Conservation (phyloP, 129 eudicot genomes). For the Saussurea involucrata region DNA sequence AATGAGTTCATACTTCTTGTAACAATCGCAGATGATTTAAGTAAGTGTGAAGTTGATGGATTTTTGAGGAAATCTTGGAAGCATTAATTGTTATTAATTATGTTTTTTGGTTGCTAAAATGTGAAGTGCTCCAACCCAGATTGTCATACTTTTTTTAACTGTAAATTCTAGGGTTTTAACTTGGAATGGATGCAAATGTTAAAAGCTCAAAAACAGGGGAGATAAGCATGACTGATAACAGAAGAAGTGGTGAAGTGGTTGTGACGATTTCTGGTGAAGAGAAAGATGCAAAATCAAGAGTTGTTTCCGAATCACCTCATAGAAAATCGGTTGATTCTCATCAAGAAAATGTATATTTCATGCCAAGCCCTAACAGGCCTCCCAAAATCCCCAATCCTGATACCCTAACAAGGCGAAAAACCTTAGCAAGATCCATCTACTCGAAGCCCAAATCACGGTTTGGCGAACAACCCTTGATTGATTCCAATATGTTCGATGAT, state of each 20-base stretch:
- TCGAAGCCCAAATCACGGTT: constrained; percentile 87
- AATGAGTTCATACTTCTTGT: neutral
- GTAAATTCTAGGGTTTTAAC: constrained; percentile 25
- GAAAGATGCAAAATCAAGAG: constrained; percentile 28
- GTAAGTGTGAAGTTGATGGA: neutral
- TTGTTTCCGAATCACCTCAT: constrained; percentile 30
- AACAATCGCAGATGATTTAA: neutral
- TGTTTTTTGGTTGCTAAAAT: neutral
- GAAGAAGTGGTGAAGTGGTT: constrained; percentile 43
- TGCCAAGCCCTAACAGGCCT: constrained; percentile 65
- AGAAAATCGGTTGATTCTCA: constrained; percentile 39
- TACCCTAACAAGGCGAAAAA: constrained; percentile 51
- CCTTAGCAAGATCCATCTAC: constrained; percentile 39
- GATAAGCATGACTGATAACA: constrained; percentile 58
- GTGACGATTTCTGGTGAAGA: constrained; percentile 40
- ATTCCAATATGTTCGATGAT: constrained; percentile 50
- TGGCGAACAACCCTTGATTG: constrained; percentile 69
- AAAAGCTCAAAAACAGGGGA: constrained; percentile 49
- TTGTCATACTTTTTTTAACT: neutral
- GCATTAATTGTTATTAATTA: neutral
- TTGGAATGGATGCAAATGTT: constrained; percentile 54
- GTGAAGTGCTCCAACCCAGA: neutral
- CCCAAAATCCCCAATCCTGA: constrained; percentile 62
- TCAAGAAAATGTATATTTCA: constrained; percentile 41
- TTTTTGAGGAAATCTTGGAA: neutral